Conservation (phyloP, 768 basidiomycete genomes). For the Lactarius psammicola region DNA sequence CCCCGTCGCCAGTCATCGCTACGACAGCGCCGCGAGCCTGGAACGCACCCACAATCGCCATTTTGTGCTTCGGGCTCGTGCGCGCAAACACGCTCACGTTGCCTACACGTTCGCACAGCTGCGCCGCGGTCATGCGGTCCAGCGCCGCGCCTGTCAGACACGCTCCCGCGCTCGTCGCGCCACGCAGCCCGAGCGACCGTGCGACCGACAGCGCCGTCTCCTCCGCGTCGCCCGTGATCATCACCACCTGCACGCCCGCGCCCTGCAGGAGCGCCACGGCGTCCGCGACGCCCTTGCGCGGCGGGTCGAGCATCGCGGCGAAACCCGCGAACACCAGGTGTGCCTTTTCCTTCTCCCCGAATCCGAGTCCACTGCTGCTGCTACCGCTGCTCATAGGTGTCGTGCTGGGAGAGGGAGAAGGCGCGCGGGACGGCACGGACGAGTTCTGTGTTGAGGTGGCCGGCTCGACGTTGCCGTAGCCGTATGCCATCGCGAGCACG, state of each 20-base stretch:
- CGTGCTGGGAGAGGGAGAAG: conserved; percentile 32
- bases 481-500: conserved; percentile 91
- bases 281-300: conserved; percentile 89
- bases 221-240: conserved; percentile 97
- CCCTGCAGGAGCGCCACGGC: conserved; percentile 76
- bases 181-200: conserved; percentile 74
- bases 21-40: conserved; percentile 87
- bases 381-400: conserved; percentile 29
- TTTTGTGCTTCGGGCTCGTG: conserved; percentile 96
- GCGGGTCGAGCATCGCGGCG: conserved; percentile 94
- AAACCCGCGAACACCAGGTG: conserved; percentile 90
- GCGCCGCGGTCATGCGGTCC: conserved; percentile 77
- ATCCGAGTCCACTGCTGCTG: not conserved
- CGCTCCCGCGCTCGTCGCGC: conserved; percentile 42
- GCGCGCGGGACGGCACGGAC: conserved; percentile 29
- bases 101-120: conserved; percentile 80
- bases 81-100: conserved; percentile 87
- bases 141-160: conserved; percentile 58
- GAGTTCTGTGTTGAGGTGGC: conserved; percentile 28
- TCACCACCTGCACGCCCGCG: conserved; percentile 93
- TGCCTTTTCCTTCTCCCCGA: conserved; percentile 36
- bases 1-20: conserved; percentile 97
- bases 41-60: conserved; percentile 94
- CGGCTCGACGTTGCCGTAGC: conserved; percentile 58
- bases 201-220: conserved; percentile 89